Evolutionary conservation across 495 filamentous ascomycete species (phyloP).

Genomic region (Neurospora sp.): DNA sequence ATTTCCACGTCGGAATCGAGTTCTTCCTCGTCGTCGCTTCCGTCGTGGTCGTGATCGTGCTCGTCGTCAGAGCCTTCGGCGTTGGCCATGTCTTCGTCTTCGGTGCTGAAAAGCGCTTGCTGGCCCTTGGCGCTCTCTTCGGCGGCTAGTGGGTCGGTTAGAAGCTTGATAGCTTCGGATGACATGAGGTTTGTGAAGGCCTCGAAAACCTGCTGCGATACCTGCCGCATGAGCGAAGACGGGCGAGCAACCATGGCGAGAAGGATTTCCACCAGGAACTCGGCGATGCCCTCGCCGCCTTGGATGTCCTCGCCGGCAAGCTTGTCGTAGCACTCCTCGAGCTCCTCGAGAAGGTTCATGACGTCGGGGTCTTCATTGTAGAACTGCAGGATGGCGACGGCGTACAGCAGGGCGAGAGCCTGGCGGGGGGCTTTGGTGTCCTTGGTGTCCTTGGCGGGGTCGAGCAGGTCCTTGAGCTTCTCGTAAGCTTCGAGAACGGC

Average conservation of each 20-base stretch:
- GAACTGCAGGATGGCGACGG: slow-evolving; percentile 77
- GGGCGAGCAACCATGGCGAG: slow-evolving; percentile 80
- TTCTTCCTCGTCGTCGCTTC: slow-evolving; percentile 16
- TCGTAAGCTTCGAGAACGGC: slow-evolving; percentile 53
- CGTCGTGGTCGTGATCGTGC: slow-evolving; percentile 22
- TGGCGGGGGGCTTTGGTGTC: slow-evolving; percentile 30
- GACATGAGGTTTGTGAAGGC: slow-evolving; percentile 65
- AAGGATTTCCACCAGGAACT: slow-evolving; percentile 76
- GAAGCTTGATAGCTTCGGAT: slow-evolving; percentile 58
- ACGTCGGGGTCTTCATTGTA: slow-evolving; percentile 83
- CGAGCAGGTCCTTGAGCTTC: slow-evolving; percentile 58
- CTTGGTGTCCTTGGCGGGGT: slow-evolving; percentile 38
- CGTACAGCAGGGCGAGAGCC: slow-evolving; percentile 73
- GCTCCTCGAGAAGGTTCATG: slow-evolving; percentile 28
- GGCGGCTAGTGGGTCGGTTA: slow-evolving; percentile 63
- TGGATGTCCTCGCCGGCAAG: slow-evolving; percentile 15
- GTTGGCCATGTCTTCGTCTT: slow-evolving; percentile 47
- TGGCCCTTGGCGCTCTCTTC: slow-evolving; percentile 78
- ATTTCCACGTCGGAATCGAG: slow-evolving; percentile 37
- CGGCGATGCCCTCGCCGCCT: slow-evolving; percentile 48
- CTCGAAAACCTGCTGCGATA: slow-evolving; percentile 78
- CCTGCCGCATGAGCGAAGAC: slow-evolving; percentile 73
- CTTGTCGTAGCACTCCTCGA: slow-evolving; percentile 48
- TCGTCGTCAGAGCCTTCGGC: slow-evolving; percentile 29
- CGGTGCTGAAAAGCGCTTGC: slow-evolving; percentile 70